Conservation (phyloP, 2,329 filamentous ascomycete genomes). For the Cryphonectria parasitica region DNA sequence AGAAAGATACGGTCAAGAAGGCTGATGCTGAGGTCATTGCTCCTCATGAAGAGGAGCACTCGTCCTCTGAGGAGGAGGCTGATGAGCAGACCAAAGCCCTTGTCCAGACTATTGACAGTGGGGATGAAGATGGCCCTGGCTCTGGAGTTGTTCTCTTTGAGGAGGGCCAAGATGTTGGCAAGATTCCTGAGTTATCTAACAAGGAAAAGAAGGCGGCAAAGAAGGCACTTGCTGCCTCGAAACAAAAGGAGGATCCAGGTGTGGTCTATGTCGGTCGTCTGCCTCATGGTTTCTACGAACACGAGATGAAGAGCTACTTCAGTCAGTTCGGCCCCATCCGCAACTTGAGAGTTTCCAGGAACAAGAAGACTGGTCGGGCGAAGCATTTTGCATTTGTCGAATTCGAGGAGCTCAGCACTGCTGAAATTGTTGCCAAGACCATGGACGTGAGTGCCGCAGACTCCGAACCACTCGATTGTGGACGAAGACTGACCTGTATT, state of each 20-base stretch:
- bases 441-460: constrained; percentile 66
- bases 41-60: constrained; percentile 17
- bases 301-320: constrained; percentile 93
- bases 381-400: constrained; percentile 97
- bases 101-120: constrained; percentile 27
- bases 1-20: constrained; percentile 46
- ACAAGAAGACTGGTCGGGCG: constrained; percentile 86
- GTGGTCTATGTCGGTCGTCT: constrained; percentile 90
- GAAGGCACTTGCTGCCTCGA: constrained; percentile 33
- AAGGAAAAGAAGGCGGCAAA: constrained; percentile 49
- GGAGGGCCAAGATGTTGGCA: constrained; percentile 55
- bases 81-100: constrained; percentile 30
- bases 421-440: constrained; percentile 88
- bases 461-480: neutral
- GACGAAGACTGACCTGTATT: constrained; percentile 10
- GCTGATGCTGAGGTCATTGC: constrained; percentile 10
- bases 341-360: constrained; percentile 81
- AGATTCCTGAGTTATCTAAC: constrained; percentile 53
- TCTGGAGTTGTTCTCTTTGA: constrained; percentile 41
- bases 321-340: constrained; percentile 86
- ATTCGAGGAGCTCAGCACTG: constrained; percentile 76
- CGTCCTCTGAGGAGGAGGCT: constrained; percentile 25
- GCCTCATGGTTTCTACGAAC: constrained; percentile 90
- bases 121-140: constrained; percentile 27
- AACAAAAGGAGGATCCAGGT: constrained; percentile 62